Percentiles rank a stretch among this genome's conserved stretches.
These are phyloP conservation scores for Tricholoma matsutake DNA, from an alignment of 768 basidiomycete genomes.

Conservation along the genomic window DNA sequence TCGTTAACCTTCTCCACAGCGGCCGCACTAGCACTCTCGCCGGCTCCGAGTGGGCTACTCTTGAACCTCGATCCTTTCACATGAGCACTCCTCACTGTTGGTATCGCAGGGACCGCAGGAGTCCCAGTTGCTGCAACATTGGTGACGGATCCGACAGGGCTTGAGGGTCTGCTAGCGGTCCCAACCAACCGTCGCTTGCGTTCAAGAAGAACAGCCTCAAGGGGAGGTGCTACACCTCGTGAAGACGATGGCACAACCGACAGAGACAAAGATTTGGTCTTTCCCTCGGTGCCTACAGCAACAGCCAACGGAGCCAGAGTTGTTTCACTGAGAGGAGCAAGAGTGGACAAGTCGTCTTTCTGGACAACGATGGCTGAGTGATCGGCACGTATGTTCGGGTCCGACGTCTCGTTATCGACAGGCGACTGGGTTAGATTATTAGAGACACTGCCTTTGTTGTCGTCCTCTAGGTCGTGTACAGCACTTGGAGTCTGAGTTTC, in stretches of 20 bases:
- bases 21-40: conserved; percentile 40
- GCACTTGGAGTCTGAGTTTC: conserved; percentile 8
- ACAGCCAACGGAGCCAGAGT: not conserved
- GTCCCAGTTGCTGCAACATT: not conserved
- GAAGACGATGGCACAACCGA: conserved; percentile 19
- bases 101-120: not conserved
- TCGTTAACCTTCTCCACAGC: conserved; percentile 44
- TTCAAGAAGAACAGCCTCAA: conserved; percentile 66
- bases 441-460: not conserved
- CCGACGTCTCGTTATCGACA: not conserved
- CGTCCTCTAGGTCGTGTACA: conserved; percentile 10
- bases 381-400: not conserved
- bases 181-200: conserved; percentile 53
- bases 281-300: not conserved
- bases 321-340: not conserved
- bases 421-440: not conserved
- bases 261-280: not conserved
- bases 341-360: not conserved
- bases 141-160: conserved; percentile 6
- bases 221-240: conserved; percentile 46
- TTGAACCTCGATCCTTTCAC: conserved; percentile 63
- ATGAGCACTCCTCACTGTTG: conserved; percentile 10
- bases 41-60: conserved; percentile 62
- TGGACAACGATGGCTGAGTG: not conserved
- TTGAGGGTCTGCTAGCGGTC: conserved; percentile 6